These are phyloP conservation scores for Paramecium biaurelia DNA, from an alignment of 73 alveolate genomes.

Conservation along the genomic window DNA sequence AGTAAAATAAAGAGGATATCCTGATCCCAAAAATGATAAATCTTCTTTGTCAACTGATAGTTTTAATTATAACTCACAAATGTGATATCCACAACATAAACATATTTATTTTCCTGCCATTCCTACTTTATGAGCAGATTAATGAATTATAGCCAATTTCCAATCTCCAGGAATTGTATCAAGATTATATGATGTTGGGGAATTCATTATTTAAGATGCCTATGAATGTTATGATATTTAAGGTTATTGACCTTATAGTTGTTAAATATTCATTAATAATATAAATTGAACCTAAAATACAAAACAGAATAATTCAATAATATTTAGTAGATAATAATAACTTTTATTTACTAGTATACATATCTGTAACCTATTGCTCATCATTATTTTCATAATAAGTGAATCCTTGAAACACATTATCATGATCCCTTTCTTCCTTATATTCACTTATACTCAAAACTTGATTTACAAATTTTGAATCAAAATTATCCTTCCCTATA, in stretches of 20 bases:
- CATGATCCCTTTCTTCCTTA: not conserved
- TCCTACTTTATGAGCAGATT: conserved; percentile 39
- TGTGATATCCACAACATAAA: conserved; percentile 37
- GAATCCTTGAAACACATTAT: not conserved
- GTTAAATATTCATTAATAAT: not conserved
- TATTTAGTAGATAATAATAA: not conserved
- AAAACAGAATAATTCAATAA: not conserved
- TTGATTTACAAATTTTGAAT: not conserved
- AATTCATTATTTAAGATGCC: not conserved
- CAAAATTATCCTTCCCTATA: conserved; percentile 5
- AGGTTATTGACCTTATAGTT: not conserved
- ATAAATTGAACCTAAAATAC: not conserved
- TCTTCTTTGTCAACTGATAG: conserved; percentile 27
- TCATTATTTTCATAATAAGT: not conserved
- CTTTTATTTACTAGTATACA: not conserved
- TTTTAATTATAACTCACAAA: not conserved
- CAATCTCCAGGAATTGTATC: conserved; percentile 54
- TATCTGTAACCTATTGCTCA: not conserved
- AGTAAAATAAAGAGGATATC: conserved; percentile 52
- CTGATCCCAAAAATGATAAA: conserved; percentile 59
- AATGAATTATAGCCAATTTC: conserved; percentile 31
- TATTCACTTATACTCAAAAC: not conserved
- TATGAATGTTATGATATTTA: not conserved
- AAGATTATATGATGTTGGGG: not conserved
- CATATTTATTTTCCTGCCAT: conserved; percentile 19